These are phyloP conservation scores for Acanthamoeba sp. DNA, from an alignment of 208 protist species.

Conservation along the genomic window DNA sequence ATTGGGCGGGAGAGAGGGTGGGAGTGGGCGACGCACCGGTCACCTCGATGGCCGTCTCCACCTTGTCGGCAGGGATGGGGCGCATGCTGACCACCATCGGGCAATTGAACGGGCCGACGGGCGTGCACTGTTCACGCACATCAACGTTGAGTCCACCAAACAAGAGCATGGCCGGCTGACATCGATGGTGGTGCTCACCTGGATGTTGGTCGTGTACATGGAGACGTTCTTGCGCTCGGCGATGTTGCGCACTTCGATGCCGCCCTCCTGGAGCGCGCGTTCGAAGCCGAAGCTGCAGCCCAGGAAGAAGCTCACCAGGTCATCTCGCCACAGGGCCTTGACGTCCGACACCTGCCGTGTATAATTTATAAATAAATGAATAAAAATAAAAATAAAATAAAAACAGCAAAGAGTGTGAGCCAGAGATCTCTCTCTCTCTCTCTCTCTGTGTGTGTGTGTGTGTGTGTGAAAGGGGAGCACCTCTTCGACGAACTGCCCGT, in stretches of 20 bases:
- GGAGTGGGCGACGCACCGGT: conserved; percentile 15
- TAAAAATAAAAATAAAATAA: too few species aligned
- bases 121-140: conserved; percentile 28
- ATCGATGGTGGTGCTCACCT: too few species aligned
- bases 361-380: too few species aligned
- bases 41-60: conserved; percentile 28
- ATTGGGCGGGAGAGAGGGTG: too few species aligned
- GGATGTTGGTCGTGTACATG: conserved; percentile 79
- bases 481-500: conserved; percentile 72
- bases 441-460: background rate
- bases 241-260: conserved; percentile 78
- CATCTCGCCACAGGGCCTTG: conserved; percentile 59
- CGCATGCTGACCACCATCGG: conserved; percentile 74
- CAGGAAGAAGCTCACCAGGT: conserved; percentile 77
- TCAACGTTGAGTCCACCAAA: background rate
- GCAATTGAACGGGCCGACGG: conserved; percentile 59
- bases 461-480: background rate
- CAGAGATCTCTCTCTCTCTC: too few species aligned
- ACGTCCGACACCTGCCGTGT: conserved; percentile 57
- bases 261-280: conserved; percentile 57
- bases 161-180: background rate
- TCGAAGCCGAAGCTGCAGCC: conserved; percentile 80
- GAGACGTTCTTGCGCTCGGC: conserved; percentile 77
- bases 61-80: conserved; percentile 32
- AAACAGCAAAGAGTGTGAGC: too few species aligned